Evolutionary conservation across 2,329 filamentous ascomycete species (phyloP), one percentile per base, ranked within the genome.

Genomic region (Phyllosticta paracitricarpa): DNA sequence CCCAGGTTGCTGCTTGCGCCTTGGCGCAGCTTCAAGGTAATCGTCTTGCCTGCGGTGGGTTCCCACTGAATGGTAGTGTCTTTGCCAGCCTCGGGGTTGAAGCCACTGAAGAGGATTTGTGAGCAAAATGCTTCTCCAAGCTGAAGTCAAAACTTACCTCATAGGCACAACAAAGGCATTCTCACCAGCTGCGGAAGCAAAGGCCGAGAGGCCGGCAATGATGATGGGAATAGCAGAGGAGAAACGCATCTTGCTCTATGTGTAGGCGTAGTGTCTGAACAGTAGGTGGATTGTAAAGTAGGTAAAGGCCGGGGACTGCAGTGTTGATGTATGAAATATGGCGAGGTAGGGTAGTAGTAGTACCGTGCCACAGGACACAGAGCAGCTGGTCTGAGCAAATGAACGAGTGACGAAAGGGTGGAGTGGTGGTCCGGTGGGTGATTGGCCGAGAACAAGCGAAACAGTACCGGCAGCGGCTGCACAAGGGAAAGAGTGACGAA

Each of bases 41-140:
- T 76, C 17, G 81, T 80, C 62, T 79, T 79, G 24, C 66, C 58
- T 61, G 79, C 81, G 55, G 76, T 80, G 6, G 80, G 77, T 5
- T 69, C 64, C 82, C 82, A 84, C 57, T 67, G 73, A 56, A 84
- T 68, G 10, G 74, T 76, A 22, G 78, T 72, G 10, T 77, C 64
- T 67, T 77, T 59, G 58, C 81, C 81, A 52, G 78, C 78, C 14
- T 70, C 75, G 67, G 81, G 78, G 26, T 68, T 62, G 63, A 79
- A 77, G 54, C 77, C 77, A 17, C 66, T 68, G 3, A 54, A 51
- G 19, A 79, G 78, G 63, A 77, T 71, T n/a, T 6, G n/a, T 26
- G 51, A 19, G 17, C 3, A 33, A 24, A 51, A 8, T 8, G 26
- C 6, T 0, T 19, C 14, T n/a, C 9, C n/a, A 25, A 9, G 22